These are phyloP conservation scores for Aeschynomene evenia DNA, from an alignment of 306 rosid species.

Conservation along the genomic window DNA sequence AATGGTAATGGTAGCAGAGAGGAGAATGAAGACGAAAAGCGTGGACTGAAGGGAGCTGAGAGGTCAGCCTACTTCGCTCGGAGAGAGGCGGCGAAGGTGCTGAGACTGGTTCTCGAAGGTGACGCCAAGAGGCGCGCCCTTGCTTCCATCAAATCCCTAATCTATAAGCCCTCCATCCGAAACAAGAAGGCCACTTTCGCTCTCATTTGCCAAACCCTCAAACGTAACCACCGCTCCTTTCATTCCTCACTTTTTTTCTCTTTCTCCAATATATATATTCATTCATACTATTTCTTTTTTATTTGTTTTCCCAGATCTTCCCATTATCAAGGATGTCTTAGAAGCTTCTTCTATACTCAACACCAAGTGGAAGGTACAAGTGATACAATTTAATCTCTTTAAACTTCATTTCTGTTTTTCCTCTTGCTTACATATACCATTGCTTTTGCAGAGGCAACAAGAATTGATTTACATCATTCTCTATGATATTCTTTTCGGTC, in stretches of 20 bases:
- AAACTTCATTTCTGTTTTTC: neutral
- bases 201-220: constrained; percentile 82
- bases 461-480: constrained; percentile 69
- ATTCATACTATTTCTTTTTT: neutral
- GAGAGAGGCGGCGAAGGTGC: constrained; percentile 83
- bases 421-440: neutral
- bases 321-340: constrained; percentile 64
- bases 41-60: constrained; percentile 50
- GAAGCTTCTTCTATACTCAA: constrained; percentile 50
- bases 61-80: constrained; percentile 80
- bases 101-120: constrained; percentile 69
- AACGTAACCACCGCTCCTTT: constrained; percentile 42
- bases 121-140: constrained; percentile 79
- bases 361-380: constrained; percentile 80
- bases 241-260: neutral
- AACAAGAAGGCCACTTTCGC: constrained; percentile 91
- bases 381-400: neutral
- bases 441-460: constrained; percentile 57
- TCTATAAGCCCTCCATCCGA: constrained; percentile 71
- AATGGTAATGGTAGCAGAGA: neutral
- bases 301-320: constrained; percentile 66
- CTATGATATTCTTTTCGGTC: constrained; percentile 88
- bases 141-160: constrained; percentile 85
- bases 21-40: constrained; percentile 13
- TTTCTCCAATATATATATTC: neutral